phyloP scores from a whole-genome alignment of 1,284 basidiomycete species.

The Caloboletus firmus region DNA sequence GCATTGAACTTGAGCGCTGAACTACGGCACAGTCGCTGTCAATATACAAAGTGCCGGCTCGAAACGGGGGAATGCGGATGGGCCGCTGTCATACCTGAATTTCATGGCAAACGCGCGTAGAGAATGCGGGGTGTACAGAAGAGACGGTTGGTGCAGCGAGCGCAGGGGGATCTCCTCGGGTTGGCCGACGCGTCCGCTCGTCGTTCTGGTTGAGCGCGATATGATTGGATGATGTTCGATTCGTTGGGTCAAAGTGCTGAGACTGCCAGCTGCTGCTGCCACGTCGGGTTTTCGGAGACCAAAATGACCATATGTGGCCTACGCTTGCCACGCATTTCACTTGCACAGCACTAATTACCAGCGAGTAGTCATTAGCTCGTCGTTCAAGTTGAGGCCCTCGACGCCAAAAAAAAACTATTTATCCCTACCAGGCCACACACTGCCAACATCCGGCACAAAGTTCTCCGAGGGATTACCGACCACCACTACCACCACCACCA shows the following conservation, averaged over 20 bases:
- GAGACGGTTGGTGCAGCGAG: conserved; percentile 1
- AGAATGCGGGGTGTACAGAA: conserved; percentile 10
- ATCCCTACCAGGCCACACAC: background rate
- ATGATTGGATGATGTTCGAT: conserved; percentile 4
- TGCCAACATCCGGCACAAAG: background rate
- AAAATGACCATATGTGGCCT: no score
- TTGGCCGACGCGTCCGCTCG: conserved; percentile 1
- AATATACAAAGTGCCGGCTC: background rate
- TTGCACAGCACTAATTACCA: background rate
- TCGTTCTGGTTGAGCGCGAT: conserved; percentile 2
- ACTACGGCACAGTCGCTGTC: conserved; percentile 32
- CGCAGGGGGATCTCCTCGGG: conserved; percentile 32
- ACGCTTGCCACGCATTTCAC: no score
- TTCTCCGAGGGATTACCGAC: background rate
- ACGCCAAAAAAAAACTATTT: background rate
- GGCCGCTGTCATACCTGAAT: conserved; percentile 46
- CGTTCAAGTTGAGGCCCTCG: background rate
- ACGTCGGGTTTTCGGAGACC: conserved; percentile 3
- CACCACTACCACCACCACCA: background rate
- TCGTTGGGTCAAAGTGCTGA: background rate
- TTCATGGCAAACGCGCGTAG: conserved; percentile 51
- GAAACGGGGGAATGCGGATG: no score
- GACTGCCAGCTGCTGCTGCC: no score
- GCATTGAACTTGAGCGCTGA: conserved; percentile 91
- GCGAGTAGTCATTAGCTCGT: background rate